Evolutionary conservation across 352 stramenopile genomes (phyloP), one percentile per base, ranked within the genome.

Genomic region (Globisporangium iwayamae): DNA sequence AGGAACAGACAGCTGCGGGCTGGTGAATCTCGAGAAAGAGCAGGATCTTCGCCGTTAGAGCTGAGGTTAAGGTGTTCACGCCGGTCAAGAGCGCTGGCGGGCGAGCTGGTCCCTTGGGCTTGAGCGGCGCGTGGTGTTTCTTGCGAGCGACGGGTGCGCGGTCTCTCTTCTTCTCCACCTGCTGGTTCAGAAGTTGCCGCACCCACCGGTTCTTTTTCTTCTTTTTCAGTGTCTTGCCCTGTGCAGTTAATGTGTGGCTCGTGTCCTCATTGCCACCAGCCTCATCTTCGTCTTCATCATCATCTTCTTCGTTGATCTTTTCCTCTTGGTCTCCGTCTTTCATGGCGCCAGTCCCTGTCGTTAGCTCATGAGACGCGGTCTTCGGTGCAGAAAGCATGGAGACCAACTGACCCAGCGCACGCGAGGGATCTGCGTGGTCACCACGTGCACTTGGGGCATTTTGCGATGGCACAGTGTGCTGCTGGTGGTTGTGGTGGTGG

Each of bases 21-120:
- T 82, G 68, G 0, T 62, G 60, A 4, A 65, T 53, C 6, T 65
- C 61, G 14, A 89, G 57, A 54, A 83, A 89, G 7, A 61, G 60
- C 20, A 89, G 63, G 48, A 89, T 63, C 13, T 50, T 41, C 38
- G 66, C 75, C 39, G 79, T 30, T 2, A 85, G 56, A 25, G 48
- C 36, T 10, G 69, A 45, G 45, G 74, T 66, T 8, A 66, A 45
- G 1, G 30, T n/a, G 53, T 54, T 71, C 4, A 57, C 47, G 32
- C 70, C 57, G 3, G 65, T 69, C 38, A 84, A 78, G 5, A 80
- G 22, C 10, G 34, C 10, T 16, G 69, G 71, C 14, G 74, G 63
- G 20, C 34, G 8, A 36, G 46, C 45, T 38, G 54, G 34, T 0
- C 30, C 34, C 36, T 60, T 60, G 54, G 20, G 13, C 3, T 16